Evolutionary conservation across 305 asterid species (phyloP).

Genomic region (Fraxinus floribunda): DNA sequence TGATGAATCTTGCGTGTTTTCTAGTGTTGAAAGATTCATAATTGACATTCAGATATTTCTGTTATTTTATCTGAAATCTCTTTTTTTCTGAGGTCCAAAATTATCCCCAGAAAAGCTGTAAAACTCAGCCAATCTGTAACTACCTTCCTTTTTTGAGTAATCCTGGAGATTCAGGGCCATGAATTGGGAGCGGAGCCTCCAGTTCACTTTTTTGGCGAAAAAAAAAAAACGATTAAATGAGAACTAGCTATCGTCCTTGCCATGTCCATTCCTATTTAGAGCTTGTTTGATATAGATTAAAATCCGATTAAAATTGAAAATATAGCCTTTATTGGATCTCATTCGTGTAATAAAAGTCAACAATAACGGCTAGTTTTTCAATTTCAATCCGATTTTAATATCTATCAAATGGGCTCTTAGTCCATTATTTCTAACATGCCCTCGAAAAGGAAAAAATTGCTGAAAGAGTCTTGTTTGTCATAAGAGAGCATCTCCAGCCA

Average conservation of each 20-base stretch:
- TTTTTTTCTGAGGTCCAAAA: slow-evolving; percentile 20
- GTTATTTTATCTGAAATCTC: background rate
- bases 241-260: background rate
- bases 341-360: too few relatives aligned
- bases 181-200: background rate
- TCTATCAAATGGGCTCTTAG: background rate
- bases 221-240: background rate
- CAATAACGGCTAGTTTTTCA: too few relatives aligned
- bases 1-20: slow-evolving; percentile 22
- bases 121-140: background rate
- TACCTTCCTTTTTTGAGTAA: background rate
- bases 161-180: background rate
- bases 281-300: too few relatives aligned
- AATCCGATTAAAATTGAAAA: too few relatives aligned
- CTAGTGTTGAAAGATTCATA: background rate
- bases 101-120: background rate
- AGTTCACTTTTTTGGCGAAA: background rate
- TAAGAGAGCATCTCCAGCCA: background rate
- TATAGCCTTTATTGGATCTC: too few relatives aligned
- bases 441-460: background rate
- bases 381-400: too few relatives aligned
- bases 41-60: background rate
- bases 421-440: background rate
- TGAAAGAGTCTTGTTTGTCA: background rate
- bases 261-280: background rate